Conservation (phyloP, 352 stramenopile species). For the Peronospora farinosa region DNA sequence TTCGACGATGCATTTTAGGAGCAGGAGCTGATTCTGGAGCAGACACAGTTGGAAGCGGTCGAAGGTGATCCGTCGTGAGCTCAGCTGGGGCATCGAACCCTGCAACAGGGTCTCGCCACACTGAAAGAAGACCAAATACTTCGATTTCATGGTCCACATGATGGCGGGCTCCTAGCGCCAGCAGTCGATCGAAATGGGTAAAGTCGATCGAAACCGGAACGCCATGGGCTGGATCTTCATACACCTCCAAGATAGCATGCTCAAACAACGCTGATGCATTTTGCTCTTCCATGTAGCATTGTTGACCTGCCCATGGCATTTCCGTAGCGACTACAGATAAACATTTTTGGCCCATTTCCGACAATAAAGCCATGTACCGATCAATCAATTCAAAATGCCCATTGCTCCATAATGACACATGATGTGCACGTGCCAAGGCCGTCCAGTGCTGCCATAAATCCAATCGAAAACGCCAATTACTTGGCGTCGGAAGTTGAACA, state of each 20-base stretch:
- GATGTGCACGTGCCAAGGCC: constrained; percentile 49
- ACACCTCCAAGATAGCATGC: constrained; percentile 58
- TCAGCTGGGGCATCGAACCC: constrained; percentile 57
- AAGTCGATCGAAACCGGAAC: constrained; percentile 52
- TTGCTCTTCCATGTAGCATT: constrained; percentile 62
- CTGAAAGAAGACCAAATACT: constrained; percentile 63
- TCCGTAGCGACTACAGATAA: constrained; percentile 67
- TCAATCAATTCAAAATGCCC: constrained; percentile 63
- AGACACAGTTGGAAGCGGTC: constrained; percentile 19
- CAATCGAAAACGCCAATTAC: constrained; percentile 56
- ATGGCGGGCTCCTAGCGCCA: constrained; percentile 41
- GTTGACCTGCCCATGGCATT: constrained; percentile 71
- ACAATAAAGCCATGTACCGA: constrained; percentile 47
- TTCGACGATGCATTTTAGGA: constrained; percentile 18
- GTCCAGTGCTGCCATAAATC: constrained; percentile 76
- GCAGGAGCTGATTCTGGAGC: constrained; percentile 16
- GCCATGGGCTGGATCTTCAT: constrained; percentile 34
- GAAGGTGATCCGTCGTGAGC: constrained; percentile 25
- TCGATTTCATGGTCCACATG: constrained; percentile 65
- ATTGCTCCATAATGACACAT: constrained; percentile 54
- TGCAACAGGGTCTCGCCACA: constrained; percentile 53
- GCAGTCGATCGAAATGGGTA: constrained; percentile 59
- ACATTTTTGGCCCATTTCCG: constrained; percentile 67
- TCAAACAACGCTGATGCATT: constrained; percentile 70
- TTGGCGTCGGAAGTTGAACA: constrained; percentile 41